These are phyloP conservation scores for Brachypodium distachyon DNA, from an alignment of 202 grass and related monocot species.

Conservation along the genomic window DNA sequence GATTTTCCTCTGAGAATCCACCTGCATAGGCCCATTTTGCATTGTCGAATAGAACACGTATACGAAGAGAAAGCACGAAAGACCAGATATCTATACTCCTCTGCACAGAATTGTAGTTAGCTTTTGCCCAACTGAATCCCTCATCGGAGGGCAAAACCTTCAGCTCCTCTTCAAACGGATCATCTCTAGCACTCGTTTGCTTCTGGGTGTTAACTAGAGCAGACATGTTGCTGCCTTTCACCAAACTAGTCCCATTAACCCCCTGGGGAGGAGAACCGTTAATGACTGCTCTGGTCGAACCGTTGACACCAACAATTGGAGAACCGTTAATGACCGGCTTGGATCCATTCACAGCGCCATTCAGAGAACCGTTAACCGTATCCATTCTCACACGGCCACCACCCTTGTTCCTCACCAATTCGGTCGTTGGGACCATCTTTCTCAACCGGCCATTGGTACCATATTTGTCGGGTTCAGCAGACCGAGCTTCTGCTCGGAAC, in stretches of 20 bases:
- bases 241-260: conserved; percentile 42
- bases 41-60: conserved; percentile 71
- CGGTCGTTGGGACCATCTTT: conserved; percentile 77
- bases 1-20: conserved; percentile 83
- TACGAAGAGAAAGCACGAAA: conserved; percentile 65
- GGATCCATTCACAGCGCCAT: conserved; percentile 17
- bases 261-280: too few relatives aligned
- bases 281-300: conserved; percentile 10
- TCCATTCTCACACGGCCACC: neutral
- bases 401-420: conserved; percentile 44
- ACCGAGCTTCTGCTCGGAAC: conserved; percentile 35
- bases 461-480: conserved; percentile 35
- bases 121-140: conserved; percentile 91
- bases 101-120: conserved; percentile 70
- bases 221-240: conserved; percentile 56
- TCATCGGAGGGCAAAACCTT: conserved; percentile 81
- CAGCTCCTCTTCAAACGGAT: conserved; percentile 53
- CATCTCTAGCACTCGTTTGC: conserved; percentile 16
- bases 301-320: conserved; percentile 26
- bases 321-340: conserved; percentile 25
- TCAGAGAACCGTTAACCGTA: conserved; percentile 37
- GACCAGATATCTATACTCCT: conserved; percentile 86
- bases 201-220: conserved; percentile 49
- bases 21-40: conserved; percentile 77
- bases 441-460: conserved; percentile 39